Evolutionary conservation across 2,329 filamentous ascomycete species (phyloP), one percentile per base, ranked within the genome.

Genomic region (Epichloe typhina): DNA sequence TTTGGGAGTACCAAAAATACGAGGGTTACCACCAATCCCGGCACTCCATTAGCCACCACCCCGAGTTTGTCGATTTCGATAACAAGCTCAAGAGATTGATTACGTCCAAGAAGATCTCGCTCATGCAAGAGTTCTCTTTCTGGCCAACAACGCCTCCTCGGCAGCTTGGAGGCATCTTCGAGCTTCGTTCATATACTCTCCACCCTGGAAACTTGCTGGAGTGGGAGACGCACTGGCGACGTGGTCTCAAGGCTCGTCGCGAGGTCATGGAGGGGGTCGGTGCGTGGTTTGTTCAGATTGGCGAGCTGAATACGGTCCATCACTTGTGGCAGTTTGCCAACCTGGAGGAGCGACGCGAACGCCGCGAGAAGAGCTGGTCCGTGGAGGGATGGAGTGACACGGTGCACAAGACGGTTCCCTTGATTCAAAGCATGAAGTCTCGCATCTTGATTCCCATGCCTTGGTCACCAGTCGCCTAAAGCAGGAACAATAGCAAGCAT

Each of bases 111-210:
- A 82, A 83, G 58, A 86, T 84, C 4, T 96, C 90, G 0, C 77
- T 98, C 48, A 98, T 98, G 93, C 93, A 98, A 68, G 93, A 98
- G 69, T 98, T 98, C 71, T 95, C 90, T 37, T 98, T 98, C 77
- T 98, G 93, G 93, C 93, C 93, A 1, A 98, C 93, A 3, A 91
- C 88, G 0, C 79, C 90, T 5, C 93, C 93, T 0, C 88, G 93
- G 53, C 76, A 88, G 61, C 80, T 98, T 0, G 93, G 93, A 50
- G 93, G 93, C 44, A 70, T 98, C 41, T 98, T 98, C 64, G 93
- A 98, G 72, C 77, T 98, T 36, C 87, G 93, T 49, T 96, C 93
- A 2, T 98, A 98, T 73, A 96, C 89, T 5, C 78, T 98, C 21
- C 88, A 96, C 65, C 93, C 93, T 0, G 93, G 93, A 41, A 96